These are phyloP conservation scores for Colletotrichum sp. DNA, from an alignment of 2,329 filamentous ascomycete genomes.

Conservation along the genomic window DNA sequence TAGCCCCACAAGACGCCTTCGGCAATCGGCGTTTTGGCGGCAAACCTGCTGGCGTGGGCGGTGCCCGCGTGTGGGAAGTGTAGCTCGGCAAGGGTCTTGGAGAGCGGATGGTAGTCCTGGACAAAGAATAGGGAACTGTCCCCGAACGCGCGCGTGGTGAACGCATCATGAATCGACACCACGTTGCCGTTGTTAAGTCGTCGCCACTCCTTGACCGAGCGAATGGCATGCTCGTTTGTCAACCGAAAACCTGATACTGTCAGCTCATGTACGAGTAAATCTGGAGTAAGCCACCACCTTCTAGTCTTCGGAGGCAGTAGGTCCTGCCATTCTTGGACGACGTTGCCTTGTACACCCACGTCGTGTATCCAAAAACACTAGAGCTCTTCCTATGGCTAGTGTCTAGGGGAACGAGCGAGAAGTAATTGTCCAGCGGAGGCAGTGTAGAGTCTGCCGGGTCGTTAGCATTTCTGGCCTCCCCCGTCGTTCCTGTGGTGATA, in stretches of 20 bases:
- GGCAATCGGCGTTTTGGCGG: conserved; percentile 54
- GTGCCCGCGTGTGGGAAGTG: conserved; percentile 59
- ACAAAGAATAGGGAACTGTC: conserved; percentile 95
- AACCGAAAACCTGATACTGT: conserved; percentile 72
- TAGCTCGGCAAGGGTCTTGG: conserved; percentile 86
- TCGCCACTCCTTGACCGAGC: conserved; percentile 88
- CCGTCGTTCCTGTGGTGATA: neutral
- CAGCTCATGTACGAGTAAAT: conserved; percentile 15
- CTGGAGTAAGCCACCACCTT: conserved; percentile 56
- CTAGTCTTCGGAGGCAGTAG: conserved; percentile 87
- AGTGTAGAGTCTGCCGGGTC: conserved; percentile 59
- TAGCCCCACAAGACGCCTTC: conserved; percentile 91
- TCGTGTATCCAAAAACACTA: conserved; percentile 83
- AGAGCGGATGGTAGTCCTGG: conserved; percentile 89
- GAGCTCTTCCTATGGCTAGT: conserved; percentile 79
- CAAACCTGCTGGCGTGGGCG: conserved; percentile 49
- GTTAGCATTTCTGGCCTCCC: neutral
- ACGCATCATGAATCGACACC: conserved; percentile 88
- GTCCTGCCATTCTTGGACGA: conserved; percentile 86
- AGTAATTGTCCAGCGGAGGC: conserved; percentile 84
- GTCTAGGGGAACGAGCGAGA: conserved; percentile 90
- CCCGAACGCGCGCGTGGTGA: conserved; percentile 90
- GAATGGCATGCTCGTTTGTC: conserved; percentile 87
- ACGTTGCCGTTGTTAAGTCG: conserved; percentile 81
- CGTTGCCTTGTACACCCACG: conserved; percentile 94